Percentiles rank a stretch among this genome's conserved stretches.
Evolutionary conservation across 345 rosid genomes (phyloP).

Genomic region (Populus ilicifolia): DNA sequence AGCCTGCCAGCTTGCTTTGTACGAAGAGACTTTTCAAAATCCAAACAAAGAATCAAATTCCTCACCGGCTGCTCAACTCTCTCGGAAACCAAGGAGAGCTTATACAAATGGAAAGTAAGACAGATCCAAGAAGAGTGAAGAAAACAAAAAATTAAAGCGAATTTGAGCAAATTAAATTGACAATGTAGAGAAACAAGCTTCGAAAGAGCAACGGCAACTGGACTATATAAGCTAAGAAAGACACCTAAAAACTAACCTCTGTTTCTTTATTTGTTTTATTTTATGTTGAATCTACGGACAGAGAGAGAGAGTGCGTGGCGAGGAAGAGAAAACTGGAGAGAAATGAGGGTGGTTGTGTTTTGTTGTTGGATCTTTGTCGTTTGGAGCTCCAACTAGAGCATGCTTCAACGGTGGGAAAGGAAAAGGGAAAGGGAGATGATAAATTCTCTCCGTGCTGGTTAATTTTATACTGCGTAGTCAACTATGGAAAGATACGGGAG

Average conservation of each 20-base stretch:
- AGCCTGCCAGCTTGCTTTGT: neutral
- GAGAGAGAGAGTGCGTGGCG: neutral
- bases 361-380: neutral
- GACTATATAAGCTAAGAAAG: neutral
- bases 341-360: neutral
- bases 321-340: neutral
- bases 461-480: neutral
- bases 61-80: neutral
- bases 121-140: neutral
- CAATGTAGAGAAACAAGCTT: neutral
- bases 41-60: neutral
- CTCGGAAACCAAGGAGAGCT: neutral
- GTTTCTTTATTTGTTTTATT: neutral
- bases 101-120: neutral
- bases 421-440: neutral
- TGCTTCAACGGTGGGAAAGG: constrained; percentile 10
- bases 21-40: neutral
- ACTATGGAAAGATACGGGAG: neutral
- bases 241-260: neutral
- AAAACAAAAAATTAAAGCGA: neutral
- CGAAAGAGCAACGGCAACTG: neutral
- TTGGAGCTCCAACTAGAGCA: neutral
- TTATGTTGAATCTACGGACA: neutral
- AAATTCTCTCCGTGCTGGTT: neutral
- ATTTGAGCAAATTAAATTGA: neutral